Evolutionary conservation across 2,329 filamentous ascomycete genomes (phyloP), one percentile per base, ranked within the genome.

Genomic region (Fusarium heterosporum): DNA sequence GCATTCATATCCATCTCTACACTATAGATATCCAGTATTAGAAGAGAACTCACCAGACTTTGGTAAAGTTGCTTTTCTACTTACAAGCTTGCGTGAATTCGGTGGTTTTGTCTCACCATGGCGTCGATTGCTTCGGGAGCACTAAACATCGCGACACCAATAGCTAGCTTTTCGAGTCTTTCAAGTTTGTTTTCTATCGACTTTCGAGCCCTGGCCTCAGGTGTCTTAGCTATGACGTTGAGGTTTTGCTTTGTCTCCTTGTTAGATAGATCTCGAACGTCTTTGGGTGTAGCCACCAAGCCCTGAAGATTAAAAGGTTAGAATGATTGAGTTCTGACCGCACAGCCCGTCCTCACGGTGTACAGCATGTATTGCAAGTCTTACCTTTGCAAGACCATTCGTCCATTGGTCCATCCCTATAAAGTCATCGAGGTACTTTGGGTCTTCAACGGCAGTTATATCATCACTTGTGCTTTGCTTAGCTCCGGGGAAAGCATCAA

Each of bases 351-450:
- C 22, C 22, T 6, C 22, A 22, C 6, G 22, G 6, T 22, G 22
- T 22, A 22, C 22, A 22, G 22, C n/a, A 22, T 22, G 19, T 7
- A n/a, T n/a, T n/a, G n/a, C n/a, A n/a, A 7, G 12, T 26, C 36
- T 34, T 55, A 64, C 60, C 60, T 66, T 64, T 12, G 55, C 39
- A 22, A 22, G 2, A 1, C 41, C 38, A 7, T 66, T 66, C 1
- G 56, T 43, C 38, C 46, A 55, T 1, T 64, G 32, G 5, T 66
- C 47, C 63, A 66, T 64, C 0, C 47, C 64, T 8, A 66, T 51
- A 12, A 66, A 55, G 12, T 66, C 61, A 0, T 61, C 38, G 0
- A 64, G 22, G 17, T 49, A 66, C 5, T 52, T 19, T 0, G 38
- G 28, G 0, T 25, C 5, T 1, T 4, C 45, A 1, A 46, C 25